Base-by-base conservation (phyloP, 108 stramenopile species). In the Poteriospumella lacustris region DNA sequence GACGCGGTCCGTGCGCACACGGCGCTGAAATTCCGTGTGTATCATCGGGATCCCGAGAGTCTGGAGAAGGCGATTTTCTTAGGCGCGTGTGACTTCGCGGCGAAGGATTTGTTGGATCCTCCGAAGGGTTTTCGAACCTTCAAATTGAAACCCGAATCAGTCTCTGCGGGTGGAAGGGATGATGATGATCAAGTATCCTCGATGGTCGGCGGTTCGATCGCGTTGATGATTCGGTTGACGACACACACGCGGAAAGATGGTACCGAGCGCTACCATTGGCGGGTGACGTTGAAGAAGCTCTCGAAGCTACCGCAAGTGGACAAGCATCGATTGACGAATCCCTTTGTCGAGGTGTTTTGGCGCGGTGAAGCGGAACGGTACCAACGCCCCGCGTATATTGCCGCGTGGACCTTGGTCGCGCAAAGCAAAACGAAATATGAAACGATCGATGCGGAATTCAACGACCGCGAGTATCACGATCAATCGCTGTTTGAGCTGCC, bases 311-410 rank as follows among this genome's bases (percentile, higher is more conserved):
- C 60, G 36, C 9, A 5, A 34, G 60, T 64, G 29, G 29, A 64
- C 36, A 3, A 24, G 5, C 33, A 64, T 34, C 9, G 33, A 19
- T 3, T 24, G 3, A 64, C 33, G 28, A 56, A 56, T 56, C 60
- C 60, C 5, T 64, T 34, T 64, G 28, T 26, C 36, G 60, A 31
- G 31, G 60, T 64, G 9, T 64, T 34, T 64, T 64, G 60, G 60
- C 28, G 36, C 9, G 60, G 60, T 34, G 3, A 5, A 12, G 15
- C 31, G 28, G 3, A 24, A 24, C 3, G 36, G 31, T 9, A 64
- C 5, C 60, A 64, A 24, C 3, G 3, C 5, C 5, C 3, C 3
- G 24, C 36, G 9, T 52, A 52, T 52, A 9, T 52, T 9, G 15
- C 9, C 19, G 47, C 5, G 28, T 64, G 31, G 15, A 64, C 31